Evolutionary conservation across 202 grass and related monocot species (phyloP), one percentile per base, ranked within the genome.

Genomic region (Carex sylvatica): DNA sequence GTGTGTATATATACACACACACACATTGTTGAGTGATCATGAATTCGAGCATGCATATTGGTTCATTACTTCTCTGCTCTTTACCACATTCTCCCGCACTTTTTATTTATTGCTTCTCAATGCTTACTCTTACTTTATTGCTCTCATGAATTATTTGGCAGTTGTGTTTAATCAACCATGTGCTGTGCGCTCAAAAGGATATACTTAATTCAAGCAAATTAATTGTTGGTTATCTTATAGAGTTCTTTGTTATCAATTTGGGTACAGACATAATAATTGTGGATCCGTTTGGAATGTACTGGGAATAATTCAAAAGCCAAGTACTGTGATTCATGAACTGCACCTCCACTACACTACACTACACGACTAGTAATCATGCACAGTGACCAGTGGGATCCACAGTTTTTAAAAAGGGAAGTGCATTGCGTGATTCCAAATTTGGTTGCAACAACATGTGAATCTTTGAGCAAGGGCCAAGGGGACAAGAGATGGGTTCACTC

Each of bases 361-460:
- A 47, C n/a, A 72, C 42, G 70, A 73, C 44, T 73, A 52, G 19
- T 26, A 26, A 73, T 24, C 49, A n/a, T n/a, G n/a, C n/a, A 51
- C 38, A 51, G 42, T 49, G 40, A n/a, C 68, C 13, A 24, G 71
- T 76, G 73, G 73, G 73, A 58, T 35, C 73, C 52, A 77, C 73
- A 77, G 8, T 56, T 35, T 56, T 33, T n/a, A 15, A 58, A 56
- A 77, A 54, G 51, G 24, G 7, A 55, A n/a, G 14, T 16, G 49
- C 20, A 33, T 56, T n/a, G 24, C 4, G 6, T 75, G 49, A 54
- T 75, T 75, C 56, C 24, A 31, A 58, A 31, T 77, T 77, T 35
- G 7, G 73, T 77, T 77, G 73, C 19, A 35, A 58, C 73, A 58
- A 7, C 78, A 80, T 51, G 74, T 78, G 74, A 59, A 56, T 78